Conservation (phyloP, 352 stramenopile genomes). For the Globisporangium nunn region DNA sequence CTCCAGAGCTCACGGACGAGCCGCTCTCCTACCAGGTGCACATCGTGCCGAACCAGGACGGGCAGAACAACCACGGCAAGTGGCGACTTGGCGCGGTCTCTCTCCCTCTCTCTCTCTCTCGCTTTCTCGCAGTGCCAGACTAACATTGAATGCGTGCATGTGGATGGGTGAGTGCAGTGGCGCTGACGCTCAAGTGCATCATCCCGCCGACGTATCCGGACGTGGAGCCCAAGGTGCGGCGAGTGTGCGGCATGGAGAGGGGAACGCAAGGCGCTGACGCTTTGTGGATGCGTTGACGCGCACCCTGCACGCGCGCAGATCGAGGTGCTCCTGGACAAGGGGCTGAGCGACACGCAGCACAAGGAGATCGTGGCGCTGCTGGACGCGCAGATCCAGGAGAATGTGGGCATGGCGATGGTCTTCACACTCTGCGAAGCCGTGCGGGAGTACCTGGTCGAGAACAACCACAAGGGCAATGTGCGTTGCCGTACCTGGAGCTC, state of each 20-base stretch:
- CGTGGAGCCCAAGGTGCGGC: slow-evolving; percentile 43
- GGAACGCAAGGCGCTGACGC: neutral
- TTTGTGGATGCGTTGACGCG: neutral
- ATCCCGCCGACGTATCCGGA: slow-evolving; percentile 82
- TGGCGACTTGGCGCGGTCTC: neutral
- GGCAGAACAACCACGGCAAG: slow-evolving; percentile 72
- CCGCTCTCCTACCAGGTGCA: slow-evolving; percentile 70
- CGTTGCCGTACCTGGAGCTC: slow-evolving; percentile 7
- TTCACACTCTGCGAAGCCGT: slow-evolving; percentile 80
- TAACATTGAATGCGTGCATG: neutral
- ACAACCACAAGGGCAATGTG: slow-evolving; percentile 83
- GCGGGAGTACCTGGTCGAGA: slow-evolving; percentile 83
- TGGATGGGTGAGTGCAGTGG: slow-evolving; percentile 25
- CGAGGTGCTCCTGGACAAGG: slow-evolving; percentile 72
- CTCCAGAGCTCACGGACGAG: slow-evolving; percentile 65
- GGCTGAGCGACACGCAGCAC: slow-evolving; percentile 65
- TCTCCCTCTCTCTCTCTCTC: neutral
- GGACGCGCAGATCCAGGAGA: slow-evolving; percentile 60
- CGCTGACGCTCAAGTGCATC: slow-evolving; percentile 59
- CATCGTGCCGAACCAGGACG: slow-evolving; percentile 81
- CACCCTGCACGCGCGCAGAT: slow-evolving; percentile 21
- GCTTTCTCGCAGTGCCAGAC: neutral
- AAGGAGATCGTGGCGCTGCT: slow-evolving; percentile 74
- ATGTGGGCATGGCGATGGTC: slow-evolving; percentile 85
- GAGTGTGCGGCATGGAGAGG: neutral